Base-by-base conservation (phyloP, 1,284 basidiomycete genomes). In the Ceratobasidium sp. region DNA sequence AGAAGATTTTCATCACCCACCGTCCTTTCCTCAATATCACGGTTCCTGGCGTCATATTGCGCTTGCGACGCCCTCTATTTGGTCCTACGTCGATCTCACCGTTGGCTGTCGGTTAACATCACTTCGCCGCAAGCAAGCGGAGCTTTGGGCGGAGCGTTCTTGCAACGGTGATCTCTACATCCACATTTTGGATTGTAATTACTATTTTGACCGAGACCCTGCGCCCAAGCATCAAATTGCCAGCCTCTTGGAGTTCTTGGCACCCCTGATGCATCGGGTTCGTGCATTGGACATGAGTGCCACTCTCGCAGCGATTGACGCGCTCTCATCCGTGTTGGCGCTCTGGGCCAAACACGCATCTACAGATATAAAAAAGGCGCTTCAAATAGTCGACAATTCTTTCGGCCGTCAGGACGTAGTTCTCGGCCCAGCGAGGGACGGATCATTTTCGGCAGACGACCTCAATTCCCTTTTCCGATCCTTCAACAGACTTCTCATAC, bases 21-120 rank as follows among this genome's bases (percentile, higher is more conserved):
- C 4, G 11, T n/a, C 6, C 43, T 65, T 2, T 13, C 46, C 2
- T 65, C 2, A 31, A 22, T 4, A n/a, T n/a, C n/a, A n/a, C 16
- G n/a, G 27, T n/a, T n/a, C 11, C 27, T 65, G 63, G 63, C 63
- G 46, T 16, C 27, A 29, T 2, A 5, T 65, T 51, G 46, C 46
- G 5, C 24, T 65, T 16, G 19, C 16, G 16, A 29, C 43, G 0
- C 41, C 16, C 1, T 27, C 24, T 0, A 24, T 11, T 11, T 39
- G 37, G 37, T 39, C 37, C 37, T 39, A 39, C 11, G 9, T 39
- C 11, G 37, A 39, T 9, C 0, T 65, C 27, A 9, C 16, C 11
- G 31, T 34, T 14, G 14, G 29, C 1, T 7, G 7, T 22, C 7
- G 9, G 19, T 3, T 22, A 22, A 1, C 5, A 3, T 9, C 3